phyloP scores from a whole-genome alignment of 2,329 filamentous ascomycete genomes.

The Daldinia sp. region DNA sequence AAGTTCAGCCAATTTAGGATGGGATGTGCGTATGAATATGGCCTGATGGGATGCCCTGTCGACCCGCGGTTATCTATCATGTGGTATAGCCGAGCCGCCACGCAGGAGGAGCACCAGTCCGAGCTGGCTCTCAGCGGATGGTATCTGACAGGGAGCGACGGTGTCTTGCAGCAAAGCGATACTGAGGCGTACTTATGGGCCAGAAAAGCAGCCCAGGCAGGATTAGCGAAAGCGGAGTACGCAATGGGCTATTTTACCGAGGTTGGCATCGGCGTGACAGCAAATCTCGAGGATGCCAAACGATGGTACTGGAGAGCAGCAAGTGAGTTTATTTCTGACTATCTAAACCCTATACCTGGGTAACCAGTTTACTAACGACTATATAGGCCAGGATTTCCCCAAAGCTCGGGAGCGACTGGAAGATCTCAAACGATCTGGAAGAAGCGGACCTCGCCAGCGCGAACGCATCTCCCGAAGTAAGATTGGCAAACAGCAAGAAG shows the following conservation, averaged over 20 bases:
- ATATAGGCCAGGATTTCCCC: conserved; percentile 87
- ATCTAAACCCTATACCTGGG: background rate
- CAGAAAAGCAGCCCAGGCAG: conserved; percentile 88
- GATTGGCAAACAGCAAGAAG: conserved; percentile 85
- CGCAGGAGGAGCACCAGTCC: conserved; percentile 93
- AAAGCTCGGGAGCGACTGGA: conserved; percentile 94
- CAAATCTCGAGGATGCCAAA: conserved; percentile 94
- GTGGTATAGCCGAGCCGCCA: conserved; percentile 93
- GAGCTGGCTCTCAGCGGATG: conserved; percentile 89
- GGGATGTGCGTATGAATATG: conserved; percentile 90
- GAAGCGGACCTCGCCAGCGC: conserved; percentile 76
- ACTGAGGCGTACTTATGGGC: conserved; percentile 98
- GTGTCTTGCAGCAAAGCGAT: conserved; percentile 90
- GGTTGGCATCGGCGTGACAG: conserved; percentile 87
- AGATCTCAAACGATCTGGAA: conserved; percentile 85
- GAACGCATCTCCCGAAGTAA: conserved; percentile 86
- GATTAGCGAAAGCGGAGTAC: conserved; percentile 93
- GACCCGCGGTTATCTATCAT: conserved; percentile 88
- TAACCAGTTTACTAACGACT: conserved; percentile 46
- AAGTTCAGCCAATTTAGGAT: conserved; percentile 95
- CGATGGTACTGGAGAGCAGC: conserved; percentile 98
- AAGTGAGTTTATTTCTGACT: conserved; percentile 70
- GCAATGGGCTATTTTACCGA: conserved; percentile 99
- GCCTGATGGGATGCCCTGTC: conserved; percentile 82
- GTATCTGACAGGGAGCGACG: conserved; percentile 93